Percentiles rank a stretch among this genome's conserved stretches.
phyloP scores from a whole-genome alignment of 768 basidiomycete genomes.

The Sporobolomyces pararoseus region DNA sequence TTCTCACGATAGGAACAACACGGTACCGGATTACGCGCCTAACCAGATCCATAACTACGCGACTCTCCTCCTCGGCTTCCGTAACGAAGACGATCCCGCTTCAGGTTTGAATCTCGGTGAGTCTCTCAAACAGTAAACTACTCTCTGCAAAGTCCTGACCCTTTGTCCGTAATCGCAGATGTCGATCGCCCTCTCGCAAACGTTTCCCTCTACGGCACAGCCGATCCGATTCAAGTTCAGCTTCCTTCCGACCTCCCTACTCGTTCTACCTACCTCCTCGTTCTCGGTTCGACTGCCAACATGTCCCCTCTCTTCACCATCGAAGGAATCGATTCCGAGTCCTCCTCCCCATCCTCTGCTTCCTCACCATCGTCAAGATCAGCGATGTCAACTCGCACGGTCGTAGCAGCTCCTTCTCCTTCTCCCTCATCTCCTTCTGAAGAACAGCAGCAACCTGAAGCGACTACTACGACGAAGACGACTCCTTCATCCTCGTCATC shows the following conservation, averaged over 20 bases:
- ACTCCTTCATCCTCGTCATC: not conserved
- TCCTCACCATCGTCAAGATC: not conserved
- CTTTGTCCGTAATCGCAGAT: not conserved
- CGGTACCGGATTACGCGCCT: constrained; percentile 20
- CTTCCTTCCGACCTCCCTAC: constrained; percentile 26
- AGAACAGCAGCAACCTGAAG: too few relatives aligned
- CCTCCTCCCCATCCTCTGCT: not conserved
- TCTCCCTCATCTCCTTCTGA: not conserved
- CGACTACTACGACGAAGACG: not conserved
- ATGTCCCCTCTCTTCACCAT: constrained; percentile 31
- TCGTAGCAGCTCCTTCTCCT: constrained; percentile 1
- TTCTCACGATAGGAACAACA: constrained; percentile 28
- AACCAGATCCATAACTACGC: constrained; percentile 19
- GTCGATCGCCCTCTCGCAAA: constrained; percentile 32
- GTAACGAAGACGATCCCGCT: constrained; percentile 7
- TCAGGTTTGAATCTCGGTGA: constrained; percentile 19
- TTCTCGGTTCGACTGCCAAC: constrained; percentile 25
- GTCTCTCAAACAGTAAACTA: too few relatives aligned
- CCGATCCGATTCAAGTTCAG: not conserved
- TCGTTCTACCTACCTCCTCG: constrained; percentile 30
- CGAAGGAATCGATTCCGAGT: not conserved
- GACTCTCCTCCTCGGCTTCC: constrained; percentile 4
- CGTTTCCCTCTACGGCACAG: constrained; percentile 15
- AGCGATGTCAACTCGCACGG: not conserved
- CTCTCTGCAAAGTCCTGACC: too few relatives aligned